These are phyloP conservation scores for Oehlia diaphana DNA, from an alignment of 192 early-diverging fungal genomes.

Conservation along the genomic window DNA sequence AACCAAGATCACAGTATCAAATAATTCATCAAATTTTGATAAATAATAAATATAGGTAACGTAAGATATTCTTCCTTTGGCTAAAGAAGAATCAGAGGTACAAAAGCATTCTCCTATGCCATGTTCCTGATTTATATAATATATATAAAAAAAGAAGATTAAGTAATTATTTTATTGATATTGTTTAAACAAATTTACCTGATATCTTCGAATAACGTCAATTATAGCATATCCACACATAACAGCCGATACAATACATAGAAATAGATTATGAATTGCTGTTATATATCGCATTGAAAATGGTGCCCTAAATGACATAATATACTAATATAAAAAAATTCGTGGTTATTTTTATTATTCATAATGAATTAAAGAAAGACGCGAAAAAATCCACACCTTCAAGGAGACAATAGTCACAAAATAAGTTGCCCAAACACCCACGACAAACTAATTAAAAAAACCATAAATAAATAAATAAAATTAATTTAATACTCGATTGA, in stretches of 20 bases:
- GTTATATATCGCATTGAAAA: constrained; percentile 23
- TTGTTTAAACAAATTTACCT: constrained; percentile 10
- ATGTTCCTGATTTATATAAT: constrained; percentile 27
- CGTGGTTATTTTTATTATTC: background rate
- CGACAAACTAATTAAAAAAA: constrained; percentile 32
- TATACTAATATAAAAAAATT: background rate
- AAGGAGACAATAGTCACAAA: constrained; percentile 34
- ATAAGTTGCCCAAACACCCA: constrained; percentile 41
- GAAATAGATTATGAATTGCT: constrained; percentile 30
- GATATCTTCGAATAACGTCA: constrained; percentile 11
- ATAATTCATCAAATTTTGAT: constrained; percentile 48
- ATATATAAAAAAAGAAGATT: background rate
- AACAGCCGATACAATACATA: constrained; percentile 37
- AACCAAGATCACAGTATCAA: constrained; percentile 53
- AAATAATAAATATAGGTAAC: constrained; percentile 52
- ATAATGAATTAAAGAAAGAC: background rate
- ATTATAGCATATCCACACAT: constrained; percentile 38
- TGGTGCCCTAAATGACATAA: constrained; percentile 14
- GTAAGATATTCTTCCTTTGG: constrained; percentile 37
- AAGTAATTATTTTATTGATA: background rate
- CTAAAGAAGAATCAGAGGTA: constrained; percentile 30
- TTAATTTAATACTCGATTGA: no score
- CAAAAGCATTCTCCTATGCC: constrained; percentile 49
- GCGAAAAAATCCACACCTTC: background rate
- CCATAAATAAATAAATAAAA: no score